Evolutionary conservation across 2,329 filamentous ascomycete species (phyloP).

Genomic region (Paecilomyces niveus): DNA sequence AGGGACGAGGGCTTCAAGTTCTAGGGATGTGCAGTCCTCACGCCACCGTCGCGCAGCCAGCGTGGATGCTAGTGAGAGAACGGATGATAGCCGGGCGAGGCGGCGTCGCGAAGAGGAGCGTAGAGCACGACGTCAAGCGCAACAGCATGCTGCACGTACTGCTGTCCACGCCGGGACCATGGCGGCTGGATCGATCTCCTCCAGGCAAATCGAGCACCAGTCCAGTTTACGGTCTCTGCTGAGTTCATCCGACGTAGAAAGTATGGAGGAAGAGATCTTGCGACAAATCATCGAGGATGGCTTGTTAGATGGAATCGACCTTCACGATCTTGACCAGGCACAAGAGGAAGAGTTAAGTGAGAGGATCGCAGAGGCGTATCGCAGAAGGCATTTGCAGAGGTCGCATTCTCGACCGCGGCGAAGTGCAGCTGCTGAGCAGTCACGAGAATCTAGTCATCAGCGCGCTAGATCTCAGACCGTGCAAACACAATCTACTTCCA

Average conservation of each 20-base stretch:
- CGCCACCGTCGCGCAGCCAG: constrained; percentile 25
- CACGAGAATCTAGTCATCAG: constrained; percentile 22
- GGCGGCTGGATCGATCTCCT: constrained; percentile 24
- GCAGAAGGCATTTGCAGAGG: constrained; percentile 58
- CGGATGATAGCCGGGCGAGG: constrained; percentile 31
- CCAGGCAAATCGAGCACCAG: constrained; percentile 74
- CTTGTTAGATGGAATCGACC: constrained; percentile 76
- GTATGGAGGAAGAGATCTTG: constrained; percentile 79
- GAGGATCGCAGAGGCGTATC: constrained; percentile 81
- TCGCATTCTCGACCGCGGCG: constrained; percentile 22
- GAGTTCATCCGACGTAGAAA: constrained; percentile 68
- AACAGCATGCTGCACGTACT: constrained; percentile 13
- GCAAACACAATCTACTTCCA: constrained; percentile 14
- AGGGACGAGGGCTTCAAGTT: constrained; percentile 19
- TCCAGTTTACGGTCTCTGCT: constrained; percentile 79
- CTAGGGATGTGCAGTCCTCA: constrained; percentile 16
- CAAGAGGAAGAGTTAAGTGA: constrained; percentile 88
- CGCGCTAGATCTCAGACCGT: constrained; percentile 25
- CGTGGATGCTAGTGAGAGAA: constrained; percentile 30
- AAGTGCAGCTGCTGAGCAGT: constrained; percentile 26
- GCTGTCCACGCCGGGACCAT: constrained; percentile 12
- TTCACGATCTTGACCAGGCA: constrained; percentile 75
- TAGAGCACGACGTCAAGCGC: constrained; percentile 19
- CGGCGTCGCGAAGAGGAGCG: constrained; percentile 29
- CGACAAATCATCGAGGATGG: constrained; percentile 85